A percentile compares a stretch with the other conserved stretches of the same genome.
These are phyloP conservation scores for Globisporangium lucens DNA, from an alignment of 352 stramenopile genomes.

Conservation along the genomic window DNA sequence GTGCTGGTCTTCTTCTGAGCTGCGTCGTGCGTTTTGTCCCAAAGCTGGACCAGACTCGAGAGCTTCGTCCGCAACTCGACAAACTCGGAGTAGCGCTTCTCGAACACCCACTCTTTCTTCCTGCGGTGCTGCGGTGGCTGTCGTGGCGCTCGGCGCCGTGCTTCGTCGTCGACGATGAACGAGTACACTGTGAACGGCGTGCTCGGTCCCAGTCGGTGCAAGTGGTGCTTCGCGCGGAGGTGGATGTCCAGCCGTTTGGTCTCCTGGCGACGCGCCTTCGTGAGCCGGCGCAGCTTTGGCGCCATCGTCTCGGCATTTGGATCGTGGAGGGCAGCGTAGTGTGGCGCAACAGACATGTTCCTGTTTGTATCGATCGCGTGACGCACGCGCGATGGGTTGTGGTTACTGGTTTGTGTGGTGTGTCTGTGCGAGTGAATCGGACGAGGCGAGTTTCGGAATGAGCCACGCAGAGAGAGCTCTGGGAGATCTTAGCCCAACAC, in stretches of 20 bases:
- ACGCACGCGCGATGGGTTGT: too few relatives aligned
- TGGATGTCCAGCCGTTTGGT: conserved; percentile 49
- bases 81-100: conserved; percentile 3
- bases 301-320: not conserved
- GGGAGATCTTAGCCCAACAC: too few relatives aligned
- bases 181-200: conserved; percentile 39
- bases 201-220: conserved; percentile 17
- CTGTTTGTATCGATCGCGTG: too few relatives aligned
- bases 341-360: too few relatives aligned
- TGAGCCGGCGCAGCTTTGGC: conserved; percentile 3
- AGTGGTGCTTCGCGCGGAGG: conserved; percentile 34
- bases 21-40: not conserved
- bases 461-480: too few relatives aligned
- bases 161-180: conserved; percentile 30
- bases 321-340: not conserved
- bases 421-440: too few relatives aligned
- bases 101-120: conserved; percentile 2
- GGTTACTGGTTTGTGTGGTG: too few relatives aligned
- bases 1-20: not conserved
- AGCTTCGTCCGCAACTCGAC: not conserved
- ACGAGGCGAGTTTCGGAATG: too few relatives aligned
- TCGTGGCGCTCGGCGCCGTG: not conserved
- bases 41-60: not conserved
- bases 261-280: conserved; percentile 43
- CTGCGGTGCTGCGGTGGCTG: not conserved